A percentile compares a stretch with the other conserved stretches of the same genome.
Conservation (phyloP, 108 stramenopile species). For the Bacterosira constricta region DNA sequence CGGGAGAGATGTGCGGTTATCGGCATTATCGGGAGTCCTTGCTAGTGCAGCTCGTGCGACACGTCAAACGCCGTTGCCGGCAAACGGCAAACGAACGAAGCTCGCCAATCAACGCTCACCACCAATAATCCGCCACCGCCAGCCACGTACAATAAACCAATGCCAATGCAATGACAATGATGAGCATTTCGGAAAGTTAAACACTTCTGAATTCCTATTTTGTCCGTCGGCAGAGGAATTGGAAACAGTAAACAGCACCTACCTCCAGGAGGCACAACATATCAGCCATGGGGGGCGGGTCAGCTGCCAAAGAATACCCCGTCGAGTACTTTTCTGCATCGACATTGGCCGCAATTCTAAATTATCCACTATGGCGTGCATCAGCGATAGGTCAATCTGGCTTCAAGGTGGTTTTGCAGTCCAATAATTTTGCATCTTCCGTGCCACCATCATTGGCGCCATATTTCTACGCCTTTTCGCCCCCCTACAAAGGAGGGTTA, state of each 20-base stretch:
- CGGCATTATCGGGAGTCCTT: no score
- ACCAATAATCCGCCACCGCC: no score
- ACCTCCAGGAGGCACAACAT: no score
- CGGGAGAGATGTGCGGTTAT: no score
- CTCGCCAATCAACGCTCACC: no score
- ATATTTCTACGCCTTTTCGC: constrained; percentile 89
- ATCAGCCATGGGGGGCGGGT: constrained; percentile 56
- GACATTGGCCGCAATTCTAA: constrained; percentile 72
- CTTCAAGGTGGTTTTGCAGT: constrained; percentile 54
- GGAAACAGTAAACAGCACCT: no score
- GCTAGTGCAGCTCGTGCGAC: no score
- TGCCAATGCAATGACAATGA: neutral
- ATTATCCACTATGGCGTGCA: constrained; percentile 86
- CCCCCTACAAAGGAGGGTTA: constrained; percentile 93
- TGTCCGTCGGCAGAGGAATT: neutral
- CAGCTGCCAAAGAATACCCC: constrained; percentile 82
- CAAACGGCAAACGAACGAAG: no score
- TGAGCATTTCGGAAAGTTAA: neutral
- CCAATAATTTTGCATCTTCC: constrained; percentile 15
- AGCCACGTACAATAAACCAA: neutral
- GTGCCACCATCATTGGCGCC: constrained; percentile 33
- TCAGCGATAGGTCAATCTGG: constrained; percentile 84
- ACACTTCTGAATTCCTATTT: no score
- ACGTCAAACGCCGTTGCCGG: no score
- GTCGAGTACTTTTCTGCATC: constrained; percentile 75